Evolutionary conservation across 352 stramenopile species (phyloP).

Genomic region (Phytophthora hybrid): DNA sequence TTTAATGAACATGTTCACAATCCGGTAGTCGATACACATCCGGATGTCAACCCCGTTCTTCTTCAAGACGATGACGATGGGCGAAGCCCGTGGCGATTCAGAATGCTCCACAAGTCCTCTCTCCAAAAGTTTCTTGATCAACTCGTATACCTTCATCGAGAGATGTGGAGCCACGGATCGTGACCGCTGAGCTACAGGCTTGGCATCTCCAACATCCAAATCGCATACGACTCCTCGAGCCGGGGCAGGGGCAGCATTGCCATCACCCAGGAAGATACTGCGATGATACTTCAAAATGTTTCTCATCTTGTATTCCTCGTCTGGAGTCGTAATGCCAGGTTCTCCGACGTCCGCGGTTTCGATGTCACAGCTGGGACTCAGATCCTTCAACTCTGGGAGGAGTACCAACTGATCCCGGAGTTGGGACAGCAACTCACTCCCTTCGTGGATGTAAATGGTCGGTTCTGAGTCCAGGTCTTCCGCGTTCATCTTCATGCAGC

Average conservation of each 20-base stretch:
- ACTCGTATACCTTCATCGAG: slow-evolving; percentile 7
- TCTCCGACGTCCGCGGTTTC: too few relatives aligned
- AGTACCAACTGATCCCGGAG: too few relatives aligned
- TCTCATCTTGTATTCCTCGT: too few relatives aligned
- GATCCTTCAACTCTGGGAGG: too few relatives aligned
- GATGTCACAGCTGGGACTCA: too few relatives aligned
- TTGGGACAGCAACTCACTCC: too few relatives aligned
- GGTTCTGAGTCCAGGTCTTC: too few relatives aligned
- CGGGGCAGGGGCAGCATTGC: neutral
- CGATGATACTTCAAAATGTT: neutral
- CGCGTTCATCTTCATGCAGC: too few relatives aligned
- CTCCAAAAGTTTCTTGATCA: slow-evolving; percentile 11
- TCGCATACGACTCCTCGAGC: neutral
- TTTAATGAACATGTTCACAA: slow-evolving; percentile 25
- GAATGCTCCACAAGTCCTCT: slow-evolving; percentile 3
- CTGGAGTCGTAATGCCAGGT: too few relatives aligned
- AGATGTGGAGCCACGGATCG: neutral
- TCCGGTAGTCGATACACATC: slow-evolving; percentile 34
- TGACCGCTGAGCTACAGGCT: neutral
- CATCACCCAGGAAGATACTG: neutral
- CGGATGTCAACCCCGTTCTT: slow-evolving; percentile 14
- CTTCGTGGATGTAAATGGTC: too few relatives aligned
- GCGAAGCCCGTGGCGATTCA: neutral
- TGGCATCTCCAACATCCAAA: neutral
- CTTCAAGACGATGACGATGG: slow-evolving; percentile 12